Conservation (phyloP, 2,329 filamentous ascomycete species). For the Aspergillus texensis region DNA sequence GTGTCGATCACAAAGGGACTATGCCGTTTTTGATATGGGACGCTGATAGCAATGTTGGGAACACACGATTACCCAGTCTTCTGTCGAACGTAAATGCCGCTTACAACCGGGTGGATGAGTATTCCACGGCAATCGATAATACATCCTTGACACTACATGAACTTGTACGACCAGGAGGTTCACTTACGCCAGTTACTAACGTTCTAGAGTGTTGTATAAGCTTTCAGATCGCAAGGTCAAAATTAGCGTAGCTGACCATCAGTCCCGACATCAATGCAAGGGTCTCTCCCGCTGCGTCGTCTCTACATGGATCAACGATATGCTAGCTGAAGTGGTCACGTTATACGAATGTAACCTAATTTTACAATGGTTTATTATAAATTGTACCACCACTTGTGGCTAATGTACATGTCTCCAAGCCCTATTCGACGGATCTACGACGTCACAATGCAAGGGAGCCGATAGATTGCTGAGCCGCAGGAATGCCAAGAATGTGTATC, state of each 20-base stretch:
- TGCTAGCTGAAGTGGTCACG: not conserved
- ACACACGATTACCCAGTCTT: not conserved
- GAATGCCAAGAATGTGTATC: not conserved
- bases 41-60: not conserved
- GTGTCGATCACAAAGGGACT: fast-evolving
- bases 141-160: not conserved
- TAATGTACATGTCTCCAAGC: not conserved
- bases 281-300: not conserved
- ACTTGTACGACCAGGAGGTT: not conserved
- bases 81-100: not conserved
- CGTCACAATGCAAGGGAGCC: not conserved
- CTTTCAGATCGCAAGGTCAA: not conserved
- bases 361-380: not conserved
- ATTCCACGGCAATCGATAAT: too few species aligned
- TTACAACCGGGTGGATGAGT: not conserved
- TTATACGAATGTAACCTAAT: not conserved
- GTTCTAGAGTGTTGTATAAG: not conserved
- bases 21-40: not conserved
- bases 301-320: not conserved
- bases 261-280: not conserved
- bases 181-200: not conserved
- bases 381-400: not conserved
- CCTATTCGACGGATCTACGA: not conserved
- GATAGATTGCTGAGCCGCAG: not conserved
- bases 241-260: not conserved